Base-by-base conservation (phyloP, 176 grass and related monocot genomes). In the Aegilops tauschii region DNA sequence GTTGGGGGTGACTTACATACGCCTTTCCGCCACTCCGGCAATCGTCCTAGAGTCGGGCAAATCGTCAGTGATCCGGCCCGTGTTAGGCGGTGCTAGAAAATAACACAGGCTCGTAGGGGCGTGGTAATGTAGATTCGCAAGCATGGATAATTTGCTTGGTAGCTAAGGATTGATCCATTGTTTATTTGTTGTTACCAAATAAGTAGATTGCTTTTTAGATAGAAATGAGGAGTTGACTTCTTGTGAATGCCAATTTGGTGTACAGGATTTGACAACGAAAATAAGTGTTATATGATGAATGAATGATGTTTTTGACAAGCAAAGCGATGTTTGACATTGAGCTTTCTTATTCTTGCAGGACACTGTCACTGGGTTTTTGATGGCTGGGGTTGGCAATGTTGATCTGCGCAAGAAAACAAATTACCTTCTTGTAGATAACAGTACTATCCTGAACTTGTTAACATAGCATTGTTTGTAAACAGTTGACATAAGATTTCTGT, bases 301-400 rank as follows among this genome's bases (percentile, higher is more conserved):
- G 5, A 25, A 65, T 30, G 23, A 39, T 44, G 16, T 18, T 54
- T 52, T 54, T 54, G 14, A 18, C 8, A 29, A 64, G 17, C 10
- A 14, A 80, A 40, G 14, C 11, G 74, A 36, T 88, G 8, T 35
- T 65, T 76, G 32, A 74, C 68, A 63, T 74, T 42, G 31, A 17
- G 40, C 9, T 81, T 50, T 66, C 12, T 40, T 39, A 73, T 81
- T 62, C 70, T 63, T 56, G 40, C 82, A 86, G 88, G 88, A 89
- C 78, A 89, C 83, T 6, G 49, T 89, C 35, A 89, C 68, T 86
- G 87, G 87, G 44, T 89, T 89, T 77, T 67, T 89, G 76, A 56
- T 89, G 88, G 88, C 88, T 39, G 88, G 83, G 65, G 88, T 89
- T 63, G 88, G 88, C 58, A 89, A 89, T 86, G 83, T 89, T 85